Conservation (phyloP, 2,329 filamentous ascomycete genomes). For the Cadophora luteo-olivacea region DNA sequence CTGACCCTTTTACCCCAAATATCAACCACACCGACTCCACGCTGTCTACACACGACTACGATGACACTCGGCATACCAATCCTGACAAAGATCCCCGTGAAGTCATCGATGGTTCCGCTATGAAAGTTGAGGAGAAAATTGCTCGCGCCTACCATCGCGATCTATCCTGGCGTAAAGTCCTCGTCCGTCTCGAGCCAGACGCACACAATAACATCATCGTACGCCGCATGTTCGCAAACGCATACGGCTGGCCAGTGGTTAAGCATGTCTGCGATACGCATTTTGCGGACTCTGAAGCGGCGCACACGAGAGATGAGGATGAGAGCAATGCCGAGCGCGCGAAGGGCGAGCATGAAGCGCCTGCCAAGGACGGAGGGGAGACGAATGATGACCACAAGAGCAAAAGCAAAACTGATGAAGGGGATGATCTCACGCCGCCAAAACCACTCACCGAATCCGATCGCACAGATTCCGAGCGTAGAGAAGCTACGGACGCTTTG, state of each 20-base stretch:
- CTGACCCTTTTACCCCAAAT: conserved; percentile 31
- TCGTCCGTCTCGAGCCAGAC: conserved; percentile 94
- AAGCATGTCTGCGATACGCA: conserved; percentile 95
- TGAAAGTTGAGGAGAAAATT: conserved; percentile 98
- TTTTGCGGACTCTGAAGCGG: conserved; percentile 77
- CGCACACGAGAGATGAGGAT: conserved; percentile 70
- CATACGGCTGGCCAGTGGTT: conserved; percentile 95
- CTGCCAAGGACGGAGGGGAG: conserved; percentile 70
- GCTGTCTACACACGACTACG: conserved; percentile 56
- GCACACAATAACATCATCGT: conserved; percentile 99
- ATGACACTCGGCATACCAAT: conserved; percentile 56
- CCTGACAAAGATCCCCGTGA: conserved; percentile 54
- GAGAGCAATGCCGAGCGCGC: conserved; percentile 74
- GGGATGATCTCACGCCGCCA: background rate
- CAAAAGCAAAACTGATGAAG: background rate
- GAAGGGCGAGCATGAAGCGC: conserved; percentile 60
- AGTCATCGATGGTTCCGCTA: conserved; percentile 65
- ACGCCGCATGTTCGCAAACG: conserved; percentile 94
- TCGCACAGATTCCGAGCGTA: conserved; percentile 48
- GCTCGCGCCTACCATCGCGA: conserved; percentile 92
- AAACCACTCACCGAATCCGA: background rate
- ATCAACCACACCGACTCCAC: conserved; percentile 51
- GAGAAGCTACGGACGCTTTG: conserved; percentile 51
- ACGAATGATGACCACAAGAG: conserved; percentile 46
- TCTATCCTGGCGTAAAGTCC: conserved; percentile 93